These are phyloP conservation scores for Sphenostylis stenocarpa DNA, from an alignment of 306 rosid genomes.

Conservation along the genomic window DNA sequence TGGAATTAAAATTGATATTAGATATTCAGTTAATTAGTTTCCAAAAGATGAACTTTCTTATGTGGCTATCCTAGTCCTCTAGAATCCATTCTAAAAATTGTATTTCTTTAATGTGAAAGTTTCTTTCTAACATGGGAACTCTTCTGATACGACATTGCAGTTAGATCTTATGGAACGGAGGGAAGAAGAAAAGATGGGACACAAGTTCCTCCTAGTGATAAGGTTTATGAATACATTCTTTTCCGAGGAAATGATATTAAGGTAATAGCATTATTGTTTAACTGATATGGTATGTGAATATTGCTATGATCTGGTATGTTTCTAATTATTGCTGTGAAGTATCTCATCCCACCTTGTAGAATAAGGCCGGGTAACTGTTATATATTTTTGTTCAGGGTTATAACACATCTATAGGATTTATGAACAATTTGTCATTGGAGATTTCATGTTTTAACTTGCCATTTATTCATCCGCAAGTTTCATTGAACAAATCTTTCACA, in stretches of 20 bases:
- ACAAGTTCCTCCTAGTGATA: conserved; percentile 66
- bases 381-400: background rate
- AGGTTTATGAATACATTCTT: conserved; percentile 70
- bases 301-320: background rate
- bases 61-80: background rate
- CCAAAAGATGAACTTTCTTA: background rate
- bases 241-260: conserved; percentile 74
- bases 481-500: background rate
- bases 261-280: conserved; percentile 40
- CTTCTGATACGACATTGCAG: conserved; percentile 46
- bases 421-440: background rate
- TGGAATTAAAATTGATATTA: background rate
- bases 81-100: background rate
- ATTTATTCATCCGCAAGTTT: background rate
- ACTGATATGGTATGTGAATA: background rate
- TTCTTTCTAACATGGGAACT: conserved; percentile 23
- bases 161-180: conserved; percentile 78
- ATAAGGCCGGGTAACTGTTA: background rate
- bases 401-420: background rate
- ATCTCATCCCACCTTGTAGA: background rate
- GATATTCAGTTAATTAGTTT: background rate
- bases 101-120: conserved; percentile 6
- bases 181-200: conserved; percentile 73
- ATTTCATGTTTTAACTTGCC: background rate
- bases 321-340: background rate